Conservation (phyloP, 768 basidiomycete species). For the Mycena leptocephala region DNA sequence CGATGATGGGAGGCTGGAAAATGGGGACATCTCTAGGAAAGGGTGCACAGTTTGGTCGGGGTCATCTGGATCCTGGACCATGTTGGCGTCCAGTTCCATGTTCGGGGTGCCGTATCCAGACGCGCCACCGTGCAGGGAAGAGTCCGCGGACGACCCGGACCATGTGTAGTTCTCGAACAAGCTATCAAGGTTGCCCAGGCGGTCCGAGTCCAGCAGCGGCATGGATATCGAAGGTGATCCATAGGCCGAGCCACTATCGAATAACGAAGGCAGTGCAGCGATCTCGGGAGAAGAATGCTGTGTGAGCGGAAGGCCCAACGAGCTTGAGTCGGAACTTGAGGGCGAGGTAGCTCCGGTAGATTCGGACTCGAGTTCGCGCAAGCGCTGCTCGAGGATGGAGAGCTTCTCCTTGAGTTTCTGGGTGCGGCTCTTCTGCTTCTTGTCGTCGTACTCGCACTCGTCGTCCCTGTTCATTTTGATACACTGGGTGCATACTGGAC, state of each 20-base stretch:
- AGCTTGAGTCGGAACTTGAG: conserved; percentile 41
- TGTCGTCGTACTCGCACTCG: conserved; percentile 75
- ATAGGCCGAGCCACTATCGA: conserved; percentile 6
- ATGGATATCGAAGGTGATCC: conserved; percentile 13
- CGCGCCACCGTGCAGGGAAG: conserved; percentile 28
- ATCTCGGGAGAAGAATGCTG: conserved; percentile 33
- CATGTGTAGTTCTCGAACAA: conserved; percentile 32
- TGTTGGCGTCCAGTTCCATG: conserved; percentile 7
- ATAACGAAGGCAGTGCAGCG: conserved; percentile 32
- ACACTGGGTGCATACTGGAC: conserved; percentile 73
- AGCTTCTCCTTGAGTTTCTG: conserved; percentile 73
- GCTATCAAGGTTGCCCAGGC: conserved; percentile 29
- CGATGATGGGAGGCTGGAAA: conserved; percentile 30
- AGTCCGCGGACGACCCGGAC: conserved; percentile 33
- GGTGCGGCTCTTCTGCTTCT: conserved; percentile 72
- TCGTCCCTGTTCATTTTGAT: conserved; percentile 66
- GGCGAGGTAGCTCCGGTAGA: conserved; percentile 43
- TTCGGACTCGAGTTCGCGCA: conserved; percentile 68
- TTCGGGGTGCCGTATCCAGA: conserved; percentile 34
- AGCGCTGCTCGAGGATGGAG: conserved; percentile 64
- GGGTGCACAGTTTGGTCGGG: conserved; percentile 27
- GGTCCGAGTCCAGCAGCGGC: conserved; percentile 23
- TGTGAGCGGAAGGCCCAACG: conserved; percentile 25
- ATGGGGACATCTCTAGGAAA: conserved; percentile 37
- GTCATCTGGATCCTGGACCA: conserved; percentile 19